Percentiles rank a stretch among this genome's conserved stretches.
These are phyloP conservation scores for Mrakia hoshinonis DNA, from an alignment of 768 basidiomycete genomes.

Conservation along the genomic window DNA sequence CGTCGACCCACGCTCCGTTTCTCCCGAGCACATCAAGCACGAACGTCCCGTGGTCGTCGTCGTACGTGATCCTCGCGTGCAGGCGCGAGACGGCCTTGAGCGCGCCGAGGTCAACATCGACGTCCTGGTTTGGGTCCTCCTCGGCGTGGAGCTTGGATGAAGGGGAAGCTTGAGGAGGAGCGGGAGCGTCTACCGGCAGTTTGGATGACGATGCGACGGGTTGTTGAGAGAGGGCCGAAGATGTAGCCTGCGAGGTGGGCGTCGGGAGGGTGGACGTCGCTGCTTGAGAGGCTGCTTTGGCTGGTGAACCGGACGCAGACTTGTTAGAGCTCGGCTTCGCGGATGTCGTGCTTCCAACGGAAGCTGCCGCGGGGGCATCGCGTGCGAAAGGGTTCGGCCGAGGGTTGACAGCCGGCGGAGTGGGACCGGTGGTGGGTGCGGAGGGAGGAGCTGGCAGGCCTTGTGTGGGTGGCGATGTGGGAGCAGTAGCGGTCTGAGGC, in stretches of 20 bases:
- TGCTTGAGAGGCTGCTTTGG: background rate
- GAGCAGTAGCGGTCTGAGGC: background rate
- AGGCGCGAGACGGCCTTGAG: conserved; percentile 95
- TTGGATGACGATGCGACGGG: conserved; percentile 1
- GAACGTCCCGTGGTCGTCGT: conserved; percentile 79
- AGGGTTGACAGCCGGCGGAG: background rate
- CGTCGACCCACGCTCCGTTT: conserved; percentile 97
- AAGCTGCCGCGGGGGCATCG: background rate
- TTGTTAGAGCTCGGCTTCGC: background rate
- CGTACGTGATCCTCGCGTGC: conserved; percentile 91
- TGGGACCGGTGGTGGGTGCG: background rate
- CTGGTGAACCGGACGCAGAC: background rate
- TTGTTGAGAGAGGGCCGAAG: background rate
- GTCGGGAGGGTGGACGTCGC: background rate
- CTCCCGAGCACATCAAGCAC: conserved; percentile 85
- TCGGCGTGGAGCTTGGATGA: background rate
- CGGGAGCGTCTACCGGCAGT: background rate
- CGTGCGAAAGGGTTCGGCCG: background rate
- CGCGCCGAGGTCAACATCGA: conserved; percentile 72
- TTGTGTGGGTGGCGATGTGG: background rate
- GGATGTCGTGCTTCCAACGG: background rate
- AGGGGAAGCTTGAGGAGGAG: background rate
- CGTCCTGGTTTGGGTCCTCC: conserved; percentile 24
- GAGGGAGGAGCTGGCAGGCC: background rate
- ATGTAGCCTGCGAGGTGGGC: background rate